Base-by-base conservation (phyloP, 177 flowering plant species). In the Vitis hybrid region DNA sequence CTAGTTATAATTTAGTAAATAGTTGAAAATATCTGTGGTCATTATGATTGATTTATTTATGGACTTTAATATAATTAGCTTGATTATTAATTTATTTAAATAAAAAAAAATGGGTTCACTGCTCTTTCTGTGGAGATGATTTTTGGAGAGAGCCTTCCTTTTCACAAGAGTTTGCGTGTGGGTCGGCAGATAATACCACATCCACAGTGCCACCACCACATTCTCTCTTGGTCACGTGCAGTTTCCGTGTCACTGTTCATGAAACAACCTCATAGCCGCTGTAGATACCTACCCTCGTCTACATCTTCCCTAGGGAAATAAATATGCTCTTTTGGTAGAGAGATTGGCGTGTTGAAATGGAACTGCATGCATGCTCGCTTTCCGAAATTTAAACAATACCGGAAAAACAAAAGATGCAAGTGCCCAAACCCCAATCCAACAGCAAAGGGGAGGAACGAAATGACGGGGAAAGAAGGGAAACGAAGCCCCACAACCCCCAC, bases 341-440 rank as follows among this genome's bases (percentile, higher is more conserved):
- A 64, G 49, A 65, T 67, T 83, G 79, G 80, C 84, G 86, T 85
- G 85, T 80, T 13, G 50, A 62, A 64, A 55, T 80, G 67, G 76
- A 49, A 62, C 55, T 80, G 75, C 16, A 39, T 39, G 45, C 45
- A 39, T 39, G 45, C 45, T 4, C 45, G 45, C 45, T 39, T 39
- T 7, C 45, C 45, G 45, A 39, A 39, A 39, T 39, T 39, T 39
- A 39, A 39, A 39, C 7, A 39, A 39, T 39, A 4, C 45, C 45
- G 4, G 45, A 39, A 39, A 26, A 39, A 39, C 45, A 39, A 39
- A 78, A 71, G 76, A 71, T 51, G 29, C 73, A 60, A 78, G 72
- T 29, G 52, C 68, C 72, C 56, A 53, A 53, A 51, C 73, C 76
- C 73, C 72, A 64, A 69, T 71, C 20, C 65, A 64, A 56, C 57